A percentile compares a stretch with the other conserved stretches of the same genome.
These are phyloP conservation scores for Sarocladium brachiariae DNA, from an alignment of 2,329 filamentous ascomycete genomes.

Conservation along the genomic window DNA sequence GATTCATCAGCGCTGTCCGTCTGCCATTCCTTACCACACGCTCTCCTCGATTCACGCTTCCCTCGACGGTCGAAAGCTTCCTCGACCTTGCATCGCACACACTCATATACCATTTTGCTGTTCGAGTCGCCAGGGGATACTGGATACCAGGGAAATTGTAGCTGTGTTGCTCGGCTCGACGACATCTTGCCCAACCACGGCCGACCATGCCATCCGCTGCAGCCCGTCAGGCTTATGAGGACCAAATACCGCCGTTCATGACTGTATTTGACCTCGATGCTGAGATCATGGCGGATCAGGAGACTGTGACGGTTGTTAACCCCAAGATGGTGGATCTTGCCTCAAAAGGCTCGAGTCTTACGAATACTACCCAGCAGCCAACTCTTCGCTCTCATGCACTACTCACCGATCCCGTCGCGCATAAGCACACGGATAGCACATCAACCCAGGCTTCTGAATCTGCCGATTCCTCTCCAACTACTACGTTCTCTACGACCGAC, in stretches of 20 bases:
- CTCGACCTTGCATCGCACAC: too few relatives aligned
- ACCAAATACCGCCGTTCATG: slow-evolving; percentile 70
- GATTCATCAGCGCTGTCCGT: slow-evolving; percentile 48
- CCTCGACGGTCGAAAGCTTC: too few relatives aligned
- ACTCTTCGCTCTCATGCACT: slow-evolving; percentile 33
- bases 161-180: background rate
- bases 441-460: slow-evolving; percentile 76
- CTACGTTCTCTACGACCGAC: slow-evolving; percentile 86
- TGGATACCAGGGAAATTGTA: too few relatives aligned
- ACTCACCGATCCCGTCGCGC: slow-evolving; percentile 39
- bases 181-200: background rate
- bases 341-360: slow-evolving; percentile 29
- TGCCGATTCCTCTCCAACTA: slow-evolving; percentile 90
- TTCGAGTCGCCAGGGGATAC: too few relatives aligned
- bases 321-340: slow-evolving; percentile 45
- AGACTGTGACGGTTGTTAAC: slow-evolving; percentile 47
- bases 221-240: slow-evolving; percentile 55
- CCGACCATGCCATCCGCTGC: slow-evolving; percentile 55
- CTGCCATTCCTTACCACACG: slow-evolving; percentile 9
- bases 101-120: too few relatives aligned
- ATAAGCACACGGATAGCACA: slow-evolving; percentile 70
- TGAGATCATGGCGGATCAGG: slow-evolving; percentile 46
- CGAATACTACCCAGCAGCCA: slow-evolving; percentile 29
- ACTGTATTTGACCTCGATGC: slow-evolving; percentile 63
- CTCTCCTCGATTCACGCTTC: slow-evolving; percentile 9